Evolutionary conservation across 2,329 filamentous ascomycete species (phyloP).

Genomic region (Aureobasidium pullulans): DNA sequence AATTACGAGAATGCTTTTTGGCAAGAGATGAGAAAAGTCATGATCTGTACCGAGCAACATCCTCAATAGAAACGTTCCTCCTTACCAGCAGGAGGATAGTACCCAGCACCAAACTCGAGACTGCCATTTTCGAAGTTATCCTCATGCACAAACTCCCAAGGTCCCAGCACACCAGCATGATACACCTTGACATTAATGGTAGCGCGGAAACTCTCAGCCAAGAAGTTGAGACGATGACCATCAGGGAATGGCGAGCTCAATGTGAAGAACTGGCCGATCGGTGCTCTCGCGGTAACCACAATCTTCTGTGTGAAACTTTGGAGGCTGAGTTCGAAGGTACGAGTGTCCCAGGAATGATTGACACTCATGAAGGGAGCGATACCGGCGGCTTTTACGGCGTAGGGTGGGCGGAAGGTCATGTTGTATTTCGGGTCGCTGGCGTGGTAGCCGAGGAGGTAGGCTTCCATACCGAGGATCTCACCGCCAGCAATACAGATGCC

Average conservation of each 20-base stretch:
- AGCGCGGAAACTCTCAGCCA: slow-evolving; percentile 42
- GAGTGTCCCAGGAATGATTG: slow-evolving; percentile 32
- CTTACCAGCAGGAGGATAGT: slow-evolving; percentile 36
- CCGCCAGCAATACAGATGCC: slow-evolving; percentile 33
- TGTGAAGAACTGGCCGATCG: slow-evolving; percentile 37
- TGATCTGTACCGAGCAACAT: too few relatives aligned
- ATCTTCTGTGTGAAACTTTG: slow-evolving; percentile 35
- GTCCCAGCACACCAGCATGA: slow-evolving; percentile 27
- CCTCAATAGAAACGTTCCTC: slow-evolving; percentile 28
- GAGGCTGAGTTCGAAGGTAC: slow-evolving; percentile 33
- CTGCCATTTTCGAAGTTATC: slow-evolving; percentile 37
- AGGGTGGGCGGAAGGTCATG: slow-evolving; percentile 40
- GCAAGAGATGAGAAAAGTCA: too few relatives aligned
- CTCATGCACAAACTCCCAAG: slow-evolving; percentile 34
- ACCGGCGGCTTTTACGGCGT: slow-evolving; percentile 31
- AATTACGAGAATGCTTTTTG: too few relatives aligned
- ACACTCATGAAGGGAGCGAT: slow-evolving; percentile 37
- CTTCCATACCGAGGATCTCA: slow-evolving; percentile 34
- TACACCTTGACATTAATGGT: slow-evolving; percentile 36
- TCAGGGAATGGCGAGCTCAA: slow-evolving; percentile 40
- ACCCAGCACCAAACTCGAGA: slow-evolving; percentile 44
- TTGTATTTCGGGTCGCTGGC: slow-evolving; percentile 26
- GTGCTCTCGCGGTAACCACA: slow-evolving; percentile 33
- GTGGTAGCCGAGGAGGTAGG: slow-evolving; percentile 42
- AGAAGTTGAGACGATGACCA: slow-evolving; percentile 38